These are phyloP conservation scores for Hanseniaspora nectarophila DNA, from an alignment of 805 yeast genomes.

Conservation along the genomic window DNA sequence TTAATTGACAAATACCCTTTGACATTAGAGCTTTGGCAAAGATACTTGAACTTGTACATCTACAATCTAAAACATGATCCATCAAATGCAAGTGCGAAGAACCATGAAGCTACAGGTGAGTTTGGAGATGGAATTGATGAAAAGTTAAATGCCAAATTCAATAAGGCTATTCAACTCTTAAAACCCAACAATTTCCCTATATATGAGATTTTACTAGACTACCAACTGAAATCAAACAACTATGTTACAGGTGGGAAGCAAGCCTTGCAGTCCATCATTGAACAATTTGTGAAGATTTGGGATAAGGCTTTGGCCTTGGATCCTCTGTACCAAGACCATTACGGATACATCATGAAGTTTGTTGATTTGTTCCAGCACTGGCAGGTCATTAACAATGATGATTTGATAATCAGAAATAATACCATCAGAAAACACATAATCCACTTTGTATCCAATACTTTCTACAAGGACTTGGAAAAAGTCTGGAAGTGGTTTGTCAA, in stretches of 20 bases:
- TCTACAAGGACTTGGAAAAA: constrained; percentile 8
- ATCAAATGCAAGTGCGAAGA: background rate
- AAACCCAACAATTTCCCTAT: constrained; percentile 10
- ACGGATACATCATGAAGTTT: constrained; percentile 5
- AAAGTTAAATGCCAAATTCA: constrained; percentile 1
- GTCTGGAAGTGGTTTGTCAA: constrained; percentile 14
- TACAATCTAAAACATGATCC: constrained; percentile 1
- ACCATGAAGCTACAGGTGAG: background rate
- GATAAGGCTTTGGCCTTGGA: constrained; percentile 8
- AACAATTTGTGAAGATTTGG: constrained; percentile 12
- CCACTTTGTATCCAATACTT: constrained; percentile 6
- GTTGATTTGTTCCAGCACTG: constrained; percentile 12
- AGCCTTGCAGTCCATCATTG: constrained; percentile 9
- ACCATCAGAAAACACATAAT: constrained; percentile 12
- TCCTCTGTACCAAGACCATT: constrained; percentile 4
- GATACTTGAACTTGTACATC: constrained; percentile 6
- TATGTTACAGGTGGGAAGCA: constrained; percentile 9
- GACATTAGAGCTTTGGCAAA: constrained; percentile 6
- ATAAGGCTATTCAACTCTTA: constrained; percentile 4
- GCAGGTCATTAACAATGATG: constrained; percentile 11
- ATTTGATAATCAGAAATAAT: constrained; percentile 8
- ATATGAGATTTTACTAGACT: constrained; percentile 7
- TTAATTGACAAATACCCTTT: constrained; percentile 8
- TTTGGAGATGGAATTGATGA: constrained; percentile 8
- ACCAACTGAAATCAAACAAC: constrained; percentile 4